Percentiles rank a stretch among this genome's conserved stretches.
These are phyloP conservation scores for Emmonsiellopsis sp. DNA, from an alignment of 2,329 filamentous ascomycete species.

Conservation along the genomic window DNA sequence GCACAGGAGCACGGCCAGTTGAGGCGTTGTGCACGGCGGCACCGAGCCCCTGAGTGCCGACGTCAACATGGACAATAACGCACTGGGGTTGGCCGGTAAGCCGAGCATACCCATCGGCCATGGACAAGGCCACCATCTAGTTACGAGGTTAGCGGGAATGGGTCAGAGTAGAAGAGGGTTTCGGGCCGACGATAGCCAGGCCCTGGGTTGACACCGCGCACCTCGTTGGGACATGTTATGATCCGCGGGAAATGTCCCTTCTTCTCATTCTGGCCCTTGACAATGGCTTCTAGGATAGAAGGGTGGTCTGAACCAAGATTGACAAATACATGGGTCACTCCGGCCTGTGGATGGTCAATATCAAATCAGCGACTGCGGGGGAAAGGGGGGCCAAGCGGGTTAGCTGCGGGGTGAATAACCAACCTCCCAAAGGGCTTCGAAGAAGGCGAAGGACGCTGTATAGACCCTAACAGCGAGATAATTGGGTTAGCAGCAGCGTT, in stretches of 20 bases:
- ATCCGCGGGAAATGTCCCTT: slow-evolving; percentile 59
- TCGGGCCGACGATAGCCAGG: slow-evolving; percentile 9
- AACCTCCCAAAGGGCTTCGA: slow-evolving; percentile 69
- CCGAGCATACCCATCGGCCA: slow-evolving; percentile 73
- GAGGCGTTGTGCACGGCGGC: slow-evolving; percentile 74
- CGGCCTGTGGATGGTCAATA: slow-evolving; percentile 27
- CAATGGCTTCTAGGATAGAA: slow-evolving; percentile 70
- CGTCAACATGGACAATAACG: slow-evolving; percentile 73
- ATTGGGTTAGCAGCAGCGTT: no score
- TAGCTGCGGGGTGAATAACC: slow-evolving; percentile 32
- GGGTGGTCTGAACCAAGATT: slow-evolving; percentile 55
- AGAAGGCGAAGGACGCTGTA: slow-evolving; percentile 72
- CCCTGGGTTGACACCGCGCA: slow-evolving; percentile 25
- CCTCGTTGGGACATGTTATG: slow-evolving; percentile 74
- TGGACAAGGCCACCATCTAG: slow-evolving; percentile 75
- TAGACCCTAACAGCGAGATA: slow-evolving; percentile 31
- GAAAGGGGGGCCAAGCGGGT: neutral
- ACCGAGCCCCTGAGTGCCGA: slow-evolving; percentile 69
- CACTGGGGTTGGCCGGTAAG: slow-evolving; percentile 64
- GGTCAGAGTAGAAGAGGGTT: no score
- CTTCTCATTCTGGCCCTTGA: slow-evolving; percentile 62
- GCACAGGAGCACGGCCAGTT: slow-evolving; percentile 61
- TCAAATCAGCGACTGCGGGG: slow-evolving; percentile 3
- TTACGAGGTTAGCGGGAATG: slow-evolving; percentile 10
- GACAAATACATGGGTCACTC: slow-evolving; percentile 44